These are phyloP conservation scores for Cercospora berteroae DNA, from an alignment of 2,329 filamentous ascomycete genomes.

Conservation along the genomic window DNA sequence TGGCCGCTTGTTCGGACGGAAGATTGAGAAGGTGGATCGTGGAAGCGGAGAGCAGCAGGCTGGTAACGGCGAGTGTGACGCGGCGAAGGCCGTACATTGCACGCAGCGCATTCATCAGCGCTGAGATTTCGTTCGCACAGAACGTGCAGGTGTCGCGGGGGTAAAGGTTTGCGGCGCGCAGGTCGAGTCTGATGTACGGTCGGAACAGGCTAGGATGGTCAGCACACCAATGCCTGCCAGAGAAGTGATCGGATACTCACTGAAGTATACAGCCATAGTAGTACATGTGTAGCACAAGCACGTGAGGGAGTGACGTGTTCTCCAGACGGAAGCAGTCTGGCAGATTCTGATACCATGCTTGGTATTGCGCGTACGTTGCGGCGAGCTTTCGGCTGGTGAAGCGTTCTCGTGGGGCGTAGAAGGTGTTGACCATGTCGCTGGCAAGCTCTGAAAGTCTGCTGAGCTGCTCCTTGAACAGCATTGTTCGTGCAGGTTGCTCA, in stretches of 20 bases:
- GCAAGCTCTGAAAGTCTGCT: conserved; percentile 72
- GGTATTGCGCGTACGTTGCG: conserved; percentile 64
- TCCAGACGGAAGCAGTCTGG: conserved; percentile 63
- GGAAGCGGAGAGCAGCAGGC: conserved; percentile 43
- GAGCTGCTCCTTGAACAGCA: conserved; percentile 52
- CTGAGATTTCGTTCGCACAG: conserved; percentile 46
- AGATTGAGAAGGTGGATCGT: conserved; percentile 49
- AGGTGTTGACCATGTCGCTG: conserved; percentile 67
- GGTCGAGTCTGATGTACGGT: conserved; percentile 65
- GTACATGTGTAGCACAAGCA: conserved; percentile 59
- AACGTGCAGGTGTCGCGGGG: conserved; percentile 65
- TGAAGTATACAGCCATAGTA: conserved; percentile 48
- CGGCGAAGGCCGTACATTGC: conserved; percentile 46
- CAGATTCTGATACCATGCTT: conserved; percentile 69
- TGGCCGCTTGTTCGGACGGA: conserved; percentile 38
- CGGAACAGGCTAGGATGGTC: conserved; percentile 69
- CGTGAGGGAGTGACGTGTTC: conserved; percentile 69
- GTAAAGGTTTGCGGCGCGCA: conserved; percentile 57
- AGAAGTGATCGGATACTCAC: conserved; percentile 50
- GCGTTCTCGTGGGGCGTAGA: conserved; percentile 67
- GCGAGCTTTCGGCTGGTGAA: conserved; percentile 64
- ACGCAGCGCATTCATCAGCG: conserved; percentile 44
- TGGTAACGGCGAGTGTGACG: conserved; percentile 41
- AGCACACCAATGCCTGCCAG: conserved; percentile 40
- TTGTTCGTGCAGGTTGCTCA: conserved; percentile 61